Conservation (phyloP, 2,329 filamentous ascomycete species). For the Zasmidium angulare region DNA sequence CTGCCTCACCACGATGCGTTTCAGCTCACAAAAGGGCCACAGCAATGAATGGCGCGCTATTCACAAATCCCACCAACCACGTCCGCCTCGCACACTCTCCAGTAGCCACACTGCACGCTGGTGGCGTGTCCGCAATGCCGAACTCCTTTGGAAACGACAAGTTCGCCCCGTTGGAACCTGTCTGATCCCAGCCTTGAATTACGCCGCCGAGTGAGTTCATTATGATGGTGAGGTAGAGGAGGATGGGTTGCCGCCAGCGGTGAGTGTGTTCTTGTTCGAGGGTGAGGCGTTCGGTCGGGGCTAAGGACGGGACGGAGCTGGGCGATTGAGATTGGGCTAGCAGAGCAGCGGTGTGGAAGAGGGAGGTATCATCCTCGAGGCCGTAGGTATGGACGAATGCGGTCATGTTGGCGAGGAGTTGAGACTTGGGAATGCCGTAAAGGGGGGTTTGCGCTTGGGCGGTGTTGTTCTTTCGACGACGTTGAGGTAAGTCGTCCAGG, state of each 20-base stretch:
- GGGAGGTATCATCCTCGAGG: neutral
- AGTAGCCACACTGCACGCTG: neutral
- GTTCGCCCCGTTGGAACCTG: conserved; percentile 34
- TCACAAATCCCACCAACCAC: conserved; percentile 42
- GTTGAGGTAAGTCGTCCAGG: neutral
- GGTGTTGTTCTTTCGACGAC: neutral
- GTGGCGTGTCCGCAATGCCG: conserved; percentile 13
- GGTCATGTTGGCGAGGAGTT: neutral
- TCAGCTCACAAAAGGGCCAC: neutral
- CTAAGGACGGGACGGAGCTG: neutral
- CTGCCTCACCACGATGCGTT: neutral
- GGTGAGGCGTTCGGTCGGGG: neutral
- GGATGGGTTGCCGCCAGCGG: conserved; percentile 50
- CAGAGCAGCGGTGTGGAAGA: neutral
- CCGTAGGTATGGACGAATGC: neutral
- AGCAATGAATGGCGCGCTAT: conserved; percentile 52
- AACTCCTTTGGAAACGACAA: conserved; percentile 28
- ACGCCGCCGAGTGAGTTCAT: conserved; percentile 11
- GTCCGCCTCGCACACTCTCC: conserved; percentile 16
- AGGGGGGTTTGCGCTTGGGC: neutral
- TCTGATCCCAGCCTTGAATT: conserved; percentile 35
- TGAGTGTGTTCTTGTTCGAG: neutral
- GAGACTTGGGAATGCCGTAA: neutral
- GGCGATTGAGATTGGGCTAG: neutral
- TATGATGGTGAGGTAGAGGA: conserved; percentile 48